These are phyloP conservation scores for Melampsora abietis-canadensis DNA, from an alignment of 1,284 basidiomycete species.

Conservation along the genomic window DNA sequence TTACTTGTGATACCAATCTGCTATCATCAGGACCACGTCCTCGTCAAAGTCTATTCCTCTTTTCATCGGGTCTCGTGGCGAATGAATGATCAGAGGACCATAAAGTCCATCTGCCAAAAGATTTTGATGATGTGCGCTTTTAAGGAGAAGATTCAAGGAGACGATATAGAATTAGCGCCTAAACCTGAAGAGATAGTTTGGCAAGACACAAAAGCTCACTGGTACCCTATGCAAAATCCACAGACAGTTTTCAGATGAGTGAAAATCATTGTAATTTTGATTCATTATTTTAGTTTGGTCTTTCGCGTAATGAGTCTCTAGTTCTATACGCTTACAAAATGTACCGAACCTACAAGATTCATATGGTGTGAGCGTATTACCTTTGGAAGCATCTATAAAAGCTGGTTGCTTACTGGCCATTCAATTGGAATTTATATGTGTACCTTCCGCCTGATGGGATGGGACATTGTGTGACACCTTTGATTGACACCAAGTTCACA, in stretches of 20 bases:
- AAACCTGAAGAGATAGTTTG: background rate
- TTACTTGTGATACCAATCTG: conserved; percentile 57
- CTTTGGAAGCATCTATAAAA: background rate
- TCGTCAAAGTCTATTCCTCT: conserved; percentile 51
- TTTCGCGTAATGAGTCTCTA: too few relatives aligned
- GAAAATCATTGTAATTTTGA: background rate
- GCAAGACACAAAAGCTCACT: background rate
- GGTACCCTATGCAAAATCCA: background rate
- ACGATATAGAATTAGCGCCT: too few relatives aligned
- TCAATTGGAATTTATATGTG: conserved; percentile 59
- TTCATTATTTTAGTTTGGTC: too few relatives aligned
- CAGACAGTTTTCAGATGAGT: background rate
- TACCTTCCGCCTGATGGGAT: conserved; percentile 58
- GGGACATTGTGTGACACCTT: conserved; percentile 58
- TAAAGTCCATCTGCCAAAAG: conserved; percentile 10
- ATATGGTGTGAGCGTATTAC: background rate
- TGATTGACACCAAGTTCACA: background rate
- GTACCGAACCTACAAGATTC: background rate
- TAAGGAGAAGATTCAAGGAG: background rate
- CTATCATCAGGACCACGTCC: conserved; percentile 53
- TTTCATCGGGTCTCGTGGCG: conserved; percentile 49
- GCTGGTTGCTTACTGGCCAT: conserved; percentile 53
- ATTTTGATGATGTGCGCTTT: conserved; percentile 12
- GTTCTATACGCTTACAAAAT: conserved; percentile 2
- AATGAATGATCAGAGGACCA: conserved; percentile 50